Base-by-base conservation (phyloP, 192 early-diverging fungal genomes). In the Geranomyces variabilis region DNA sequence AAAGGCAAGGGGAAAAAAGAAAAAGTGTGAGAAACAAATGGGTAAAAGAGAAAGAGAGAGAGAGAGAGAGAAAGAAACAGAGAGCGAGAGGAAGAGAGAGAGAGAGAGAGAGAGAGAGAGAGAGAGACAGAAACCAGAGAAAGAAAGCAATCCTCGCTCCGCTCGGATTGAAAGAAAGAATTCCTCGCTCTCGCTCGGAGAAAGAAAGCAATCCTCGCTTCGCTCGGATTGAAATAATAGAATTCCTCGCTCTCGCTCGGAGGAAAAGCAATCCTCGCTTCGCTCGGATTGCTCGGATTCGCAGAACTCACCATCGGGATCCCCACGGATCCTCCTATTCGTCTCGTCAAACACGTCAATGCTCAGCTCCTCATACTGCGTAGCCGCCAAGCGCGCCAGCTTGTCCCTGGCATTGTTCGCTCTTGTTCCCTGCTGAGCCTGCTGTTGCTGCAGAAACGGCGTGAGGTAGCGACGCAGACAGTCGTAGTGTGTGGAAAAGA, bases 301-400 rank as follows among this genome's bases (percentile, higher is more conserved):
- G n/a, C n/a, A n/a, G n/a, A n/a, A n/a, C n/a, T n/a, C n/a, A 75
- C 80, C 75, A 62, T 76, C 78, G 19, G 71, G 71, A 80, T 88
- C 80, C 46, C 66, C 72, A 22, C 12, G 14, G 9, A 73, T 75
- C 31, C 94, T 71, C 60, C 94, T 79, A 33, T 83, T 87, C 61
- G 93, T 80, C 76, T 97, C 95, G 79, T 97, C 95, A 77, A 90
- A 92, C 8, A 97, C 93, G 78, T 97, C 93, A 10, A 88, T 93
- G 26, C 91, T 89, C 19, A 97, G 85, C 76, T 96, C 95, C 66
- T 92, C 87, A 77, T 94, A 93, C 75, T 97, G 95, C 58, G 83
- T 81, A 41, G 84, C 78, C 53, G 89, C 83, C 30, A 97, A 79
- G 58, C 87, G 84, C 2, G 63, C 71, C 14, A 73, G 63, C 33